These are phyloP conservation scores for Huntiella decipiens DNA, from an alignment of 2,329 filamentous ascomycete species.

Conservation along the genomic window DNA sequence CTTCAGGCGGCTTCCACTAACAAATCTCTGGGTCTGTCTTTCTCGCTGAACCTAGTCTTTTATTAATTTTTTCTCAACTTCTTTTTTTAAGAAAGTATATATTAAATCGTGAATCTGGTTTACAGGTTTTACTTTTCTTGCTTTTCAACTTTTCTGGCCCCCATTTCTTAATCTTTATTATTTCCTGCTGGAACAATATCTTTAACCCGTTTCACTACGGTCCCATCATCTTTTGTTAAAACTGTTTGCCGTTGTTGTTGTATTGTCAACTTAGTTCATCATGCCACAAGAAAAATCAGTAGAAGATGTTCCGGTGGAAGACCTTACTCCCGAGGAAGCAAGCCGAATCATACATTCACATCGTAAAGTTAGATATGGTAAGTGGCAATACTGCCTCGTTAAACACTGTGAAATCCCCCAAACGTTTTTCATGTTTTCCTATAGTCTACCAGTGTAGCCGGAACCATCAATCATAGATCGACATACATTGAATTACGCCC, in stretches of 20 bases:
- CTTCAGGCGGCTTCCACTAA: no score
- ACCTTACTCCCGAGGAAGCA: slow-evolving; percentile 45
- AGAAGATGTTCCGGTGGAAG: slow-evolving; percentile 29
- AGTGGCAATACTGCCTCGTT: slow-evolving; percentile 15
- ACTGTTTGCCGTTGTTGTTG: no score
- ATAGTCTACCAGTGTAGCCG: no score
- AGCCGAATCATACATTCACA: slow-evolving; percentile 51
- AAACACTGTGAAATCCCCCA: no score
- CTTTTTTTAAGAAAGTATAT: no score
- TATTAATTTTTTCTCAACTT: no score
- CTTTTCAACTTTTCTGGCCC: not conserved
- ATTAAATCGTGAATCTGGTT: not conserved
- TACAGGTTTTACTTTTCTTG: not conserved
- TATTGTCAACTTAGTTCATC: no score
- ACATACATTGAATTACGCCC: not conserved
- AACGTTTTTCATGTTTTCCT: no score
- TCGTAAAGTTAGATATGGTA: slow-evolving; percentile 50
- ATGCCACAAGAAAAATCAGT: slow-evolving; percentile 8
- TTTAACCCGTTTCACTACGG: not conserved
- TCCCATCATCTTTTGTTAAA: not conserved
- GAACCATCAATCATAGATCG: not conserved
- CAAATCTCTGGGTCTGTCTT: no score
- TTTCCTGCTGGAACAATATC: not conserved
- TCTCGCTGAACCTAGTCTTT: no score
- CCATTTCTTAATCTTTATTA: not conserved